Conservation (phyloP, 441 rosid genomes). For the Francoa sonchifolia region DNA sequence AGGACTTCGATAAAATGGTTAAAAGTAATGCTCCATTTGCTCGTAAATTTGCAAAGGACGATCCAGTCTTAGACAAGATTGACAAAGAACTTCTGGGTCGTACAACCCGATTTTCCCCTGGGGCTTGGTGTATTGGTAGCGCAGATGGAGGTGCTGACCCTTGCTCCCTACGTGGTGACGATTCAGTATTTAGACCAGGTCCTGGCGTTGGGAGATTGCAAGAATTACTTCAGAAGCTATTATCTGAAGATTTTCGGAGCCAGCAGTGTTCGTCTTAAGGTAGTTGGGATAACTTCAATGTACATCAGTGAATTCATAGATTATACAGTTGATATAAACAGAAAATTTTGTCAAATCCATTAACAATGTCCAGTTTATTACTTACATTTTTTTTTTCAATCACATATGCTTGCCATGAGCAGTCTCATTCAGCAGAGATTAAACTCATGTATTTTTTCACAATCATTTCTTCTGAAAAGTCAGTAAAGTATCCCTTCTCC, state of each 20-base stretch:
- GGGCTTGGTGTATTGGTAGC: constrained; percentile 90
- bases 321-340: constrained; percentile 14
- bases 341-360: constrained; percentile 10
- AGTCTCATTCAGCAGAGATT: constrained; percentile 12
- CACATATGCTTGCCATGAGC: neutral
- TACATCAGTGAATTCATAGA: constrained; percentile 26
- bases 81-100: constrained; percentile 70
- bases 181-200: constrained; percentile 59
- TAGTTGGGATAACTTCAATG: constrained; percentile 19
- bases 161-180: constrained; percentile 45
- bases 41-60: constrained; percentile 64
- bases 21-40: constrained; percentile 79
- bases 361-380: neutral
- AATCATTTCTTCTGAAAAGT: constrained; percentile 39
- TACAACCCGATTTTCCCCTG: constrained; percentile 48
- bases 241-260: constrained; percentile 46
- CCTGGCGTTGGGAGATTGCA: constrained; percentile 67
- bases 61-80: constrained; percentile 69
- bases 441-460: constrained; percentile 29
- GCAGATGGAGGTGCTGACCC: constrained; percentile 50
- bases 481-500: constrained; percentile 54
- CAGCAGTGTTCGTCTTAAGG: constrained; percentile 42
- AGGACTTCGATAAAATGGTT: constrained; percentile 71
- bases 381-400: neutral
- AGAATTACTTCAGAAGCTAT: constrained; percentile 36